Conservation (phyloP, 768 basidiomycete species). For the Tylopilus balloui region DNA sequence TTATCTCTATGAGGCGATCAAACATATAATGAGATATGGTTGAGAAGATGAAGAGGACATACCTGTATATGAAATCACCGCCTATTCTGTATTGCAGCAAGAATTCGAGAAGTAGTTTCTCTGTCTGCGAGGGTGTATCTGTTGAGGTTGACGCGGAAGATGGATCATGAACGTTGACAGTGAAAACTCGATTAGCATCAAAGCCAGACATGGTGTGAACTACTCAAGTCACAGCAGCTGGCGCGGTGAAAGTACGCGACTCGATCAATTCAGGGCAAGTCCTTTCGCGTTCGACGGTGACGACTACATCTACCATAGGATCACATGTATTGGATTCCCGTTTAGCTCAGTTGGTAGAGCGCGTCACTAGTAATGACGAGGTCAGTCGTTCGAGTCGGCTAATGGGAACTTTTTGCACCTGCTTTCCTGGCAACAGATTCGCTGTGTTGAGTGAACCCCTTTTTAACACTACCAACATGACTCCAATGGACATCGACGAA, state of each 20-base stretch:
- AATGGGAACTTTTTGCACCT: constrained; percentile 32
- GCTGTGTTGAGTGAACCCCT: neutral
- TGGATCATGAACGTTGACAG: constrained; percentile 71
- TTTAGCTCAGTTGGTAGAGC: constrained; percentile 49
- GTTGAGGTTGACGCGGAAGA: constrained; percentile 47
- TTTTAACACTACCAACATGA: constrained; percentile 30
- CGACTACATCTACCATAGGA: too few relatives aligned
- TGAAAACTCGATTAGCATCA: constrained; percentile 76
- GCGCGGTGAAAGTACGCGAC: constrained; percentile 11
- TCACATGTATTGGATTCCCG: constrained; percentile 13
- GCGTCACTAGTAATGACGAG: constrained; percentile 47
- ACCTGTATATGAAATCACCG: constrained; percentile 91
- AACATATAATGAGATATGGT: neutral
- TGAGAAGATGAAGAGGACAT: constrained; percentile 16
- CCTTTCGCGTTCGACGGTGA: constrained; percentile 24
- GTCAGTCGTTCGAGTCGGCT: constrained; percentile 42
- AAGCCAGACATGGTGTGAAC: constrained; percentile 72
- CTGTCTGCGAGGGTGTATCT: constrained; percentile 76
- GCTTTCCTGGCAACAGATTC: neutral
- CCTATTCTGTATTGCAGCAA: constrained; percentile 84
- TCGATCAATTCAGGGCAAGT: constrained; percentile 25
- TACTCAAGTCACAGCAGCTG: neutral
- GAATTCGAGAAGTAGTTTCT: constrained; percentile 80
- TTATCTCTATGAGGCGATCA: constrained; percentile 55
- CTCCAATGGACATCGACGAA: constrained; percentile 76